Evolutionary conservation across 2,329 filamentous ascomycete species (phyloP).

Genomic region (Cadophora sp.): DNA sequence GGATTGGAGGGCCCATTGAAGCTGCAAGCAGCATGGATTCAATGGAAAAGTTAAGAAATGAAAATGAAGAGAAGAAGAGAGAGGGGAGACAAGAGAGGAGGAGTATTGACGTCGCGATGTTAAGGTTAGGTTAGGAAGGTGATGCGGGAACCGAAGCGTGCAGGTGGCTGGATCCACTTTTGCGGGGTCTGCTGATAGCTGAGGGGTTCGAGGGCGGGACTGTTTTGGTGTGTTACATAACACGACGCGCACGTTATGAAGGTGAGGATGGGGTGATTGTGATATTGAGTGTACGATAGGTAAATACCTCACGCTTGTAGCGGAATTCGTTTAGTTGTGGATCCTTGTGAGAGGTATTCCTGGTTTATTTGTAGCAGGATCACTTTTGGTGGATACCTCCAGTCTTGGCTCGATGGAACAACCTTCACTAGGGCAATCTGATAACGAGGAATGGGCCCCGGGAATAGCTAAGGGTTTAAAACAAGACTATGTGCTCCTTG

Average conservation of each 20-base stretch:
- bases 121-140: background rate
- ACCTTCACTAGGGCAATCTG: background rate
- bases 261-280: constrained; percentile 3
- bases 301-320: background rate
- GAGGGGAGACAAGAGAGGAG: no score
- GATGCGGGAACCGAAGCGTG: background rate
- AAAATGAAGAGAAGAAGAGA: constrained; percentile 7
- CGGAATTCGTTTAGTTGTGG: background rate
- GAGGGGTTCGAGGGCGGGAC: background rate
- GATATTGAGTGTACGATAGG: background rate
- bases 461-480: background rate
- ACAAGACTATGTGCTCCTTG: background rate
- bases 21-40: constrained; percentile 31
- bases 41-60: constrained; percentile 18
- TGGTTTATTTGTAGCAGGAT: background rate
- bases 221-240: background rate
- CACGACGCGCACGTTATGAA: background rate
- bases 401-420: background rate
- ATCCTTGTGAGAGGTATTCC: background rate
- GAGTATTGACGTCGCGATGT: constrained; percentile 17
- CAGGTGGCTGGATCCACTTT: constrained; percentile 15
- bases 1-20: constrained; percentile 39
- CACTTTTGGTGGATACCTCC: background rate
- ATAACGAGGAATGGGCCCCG: background rate
- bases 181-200: constrained; percentile 20